Base-by-base conservation (phyloP, 2,329 filamentous ascomycete genomes). In the Scedosporium dehoogii region DNA sequence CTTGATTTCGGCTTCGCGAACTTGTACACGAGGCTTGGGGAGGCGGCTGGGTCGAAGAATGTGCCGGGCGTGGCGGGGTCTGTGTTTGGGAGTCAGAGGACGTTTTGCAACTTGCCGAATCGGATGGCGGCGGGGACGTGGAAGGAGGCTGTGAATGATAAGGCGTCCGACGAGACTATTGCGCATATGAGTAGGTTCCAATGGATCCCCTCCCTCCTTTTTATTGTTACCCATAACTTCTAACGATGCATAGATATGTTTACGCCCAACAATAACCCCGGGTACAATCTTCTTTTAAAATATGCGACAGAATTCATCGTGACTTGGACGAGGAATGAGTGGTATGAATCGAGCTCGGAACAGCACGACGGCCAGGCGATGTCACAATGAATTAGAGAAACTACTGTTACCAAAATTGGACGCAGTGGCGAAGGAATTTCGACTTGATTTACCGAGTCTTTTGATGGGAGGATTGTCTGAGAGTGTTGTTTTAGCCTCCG, bases 21-120 rank as follows among this genome's bases (percentile, higher is more conserved):
- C 71, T 80, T 97, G 63, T 97, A 96, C 74, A 96, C 91, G 4
- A 83, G 87, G 29, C 83, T 99, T 27, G 92, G 92, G 1, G 81
- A 83, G 69, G 86, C 84, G 14, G 87, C 89, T 14, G 73, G 79
- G 60, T 69, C 80, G 69, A 78, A 82, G 74, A 69, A 81, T 75
- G 72, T 78, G 64, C 53, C 18, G 33, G 63, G 55, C 1, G 71
- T 87, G 73, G 76, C 83, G 61, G 78, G 81, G 27, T 81, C 80
- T 29, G 81, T 90, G 42, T 73, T 89, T 18, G 87, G 87, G 1
- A 84, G 81, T 59, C 81, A 92, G 65, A 82, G 94, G 68, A 97
- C 93, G 0, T 99, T 97, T 72, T 96, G 92, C 76, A 90, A 91
- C 63, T 73, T 96, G 62, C 91, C 92, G 1, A 80, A 81, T 66